A percentile compares a stretch with the other conserved stretches of the same genome.
Conservation (phyloP, 2,329 filamentous ascomycete genomes). For the Cercospora sojina region DNA sequence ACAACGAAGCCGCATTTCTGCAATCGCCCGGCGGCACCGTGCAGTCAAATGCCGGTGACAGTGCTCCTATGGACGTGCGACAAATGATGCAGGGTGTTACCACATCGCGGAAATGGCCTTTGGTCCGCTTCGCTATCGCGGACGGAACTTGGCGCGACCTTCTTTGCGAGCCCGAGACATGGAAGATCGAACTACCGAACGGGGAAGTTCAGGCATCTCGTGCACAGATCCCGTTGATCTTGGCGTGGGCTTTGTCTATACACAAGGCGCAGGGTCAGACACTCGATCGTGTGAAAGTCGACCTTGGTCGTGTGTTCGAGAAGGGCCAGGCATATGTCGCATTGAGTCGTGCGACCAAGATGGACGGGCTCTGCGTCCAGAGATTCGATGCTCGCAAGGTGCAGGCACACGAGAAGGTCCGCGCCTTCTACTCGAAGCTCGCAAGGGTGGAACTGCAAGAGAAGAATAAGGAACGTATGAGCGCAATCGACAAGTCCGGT, state of each 20-base stretch:
- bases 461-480: constrained; percentile 38
- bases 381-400: constrained; percentile 88
- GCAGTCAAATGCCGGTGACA: constrained; percentile 28
- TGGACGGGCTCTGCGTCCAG: constrained; percentile 82
- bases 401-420: constrained; percentile 86
- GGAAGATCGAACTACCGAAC: constrained; percentile 96
- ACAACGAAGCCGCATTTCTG: constrained; percentile 30
- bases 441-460: constrained; percentile 62
- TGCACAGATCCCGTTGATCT: constrained; percentile 72
- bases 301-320: constrained; percentile 88
- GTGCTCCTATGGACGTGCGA: constrained; percentile 30
- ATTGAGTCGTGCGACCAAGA: constrained; percentile 84
- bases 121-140: constrained; percentile 78
- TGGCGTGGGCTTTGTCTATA: constrained; percentile 95
- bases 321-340: constrained; percentile 98
- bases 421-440: constrained; percentile 80
- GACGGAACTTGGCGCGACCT: constrained; percentile 75
- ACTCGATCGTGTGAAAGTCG: constrained; percentile 88
- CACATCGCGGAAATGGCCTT: constrained; percentile 65
- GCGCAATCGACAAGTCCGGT: constrained; percentile 31
- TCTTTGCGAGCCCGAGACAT: constrained; percentile 81
- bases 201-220: constrained; percentile 90
- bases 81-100: constrained; percentile 57
- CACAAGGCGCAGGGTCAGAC: constrained; percentile 98
- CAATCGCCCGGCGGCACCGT: constrained; percentile 38